phyloP scores from a whole-genome alignment of 305 asterid genomes.

The Plantago coronopus region DNA sequence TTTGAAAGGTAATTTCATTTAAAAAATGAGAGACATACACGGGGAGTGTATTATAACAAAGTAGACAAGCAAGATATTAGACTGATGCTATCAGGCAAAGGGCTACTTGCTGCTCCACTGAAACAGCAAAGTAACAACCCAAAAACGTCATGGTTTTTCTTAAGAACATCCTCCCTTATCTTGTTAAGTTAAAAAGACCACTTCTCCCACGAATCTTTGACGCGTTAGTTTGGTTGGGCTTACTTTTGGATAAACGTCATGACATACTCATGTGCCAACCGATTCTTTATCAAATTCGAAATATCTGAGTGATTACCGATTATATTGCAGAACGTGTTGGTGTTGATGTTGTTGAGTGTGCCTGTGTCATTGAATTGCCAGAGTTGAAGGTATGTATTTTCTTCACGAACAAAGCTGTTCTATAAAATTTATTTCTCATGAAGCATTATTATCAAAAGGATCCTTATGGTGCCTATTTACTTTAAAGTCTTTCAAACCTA shows the following conservation, averaged over 20 bases:
- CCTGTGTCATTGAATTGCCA: constrained; percentile 80
- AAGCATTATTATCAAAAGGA: background rate
- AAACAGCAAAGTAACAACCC: too few relatives aligned
- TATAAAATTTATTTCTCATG: background rate
- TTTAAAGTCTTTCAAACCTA: background rate
- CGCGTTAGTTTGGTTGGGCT: background rate
- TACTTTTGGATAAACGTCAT: background rate
- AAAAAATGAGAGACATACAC: too few relatives aligned
- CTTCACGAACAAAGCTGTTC: constrained; percentile 4
- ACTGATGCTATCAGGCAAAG: too few relatives aligned
- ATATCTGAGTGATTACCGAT: constrained; percentile 22
- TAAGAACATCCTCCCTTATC: too few relatives aligned
- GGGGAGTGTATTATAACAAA: too few relatives aligned
- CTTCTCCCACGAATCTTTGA: too few relatives aligned
- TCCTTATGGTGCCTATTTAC: too few relatives aligned
- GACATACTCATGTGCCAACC: background rate
- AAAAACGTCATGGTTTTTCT: too few relatives aligned
- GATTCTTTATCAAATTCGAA: background rate
- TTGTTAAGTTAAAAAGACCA: too few relatives aligned
- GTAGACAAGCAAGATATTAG: too few relatives aligned
- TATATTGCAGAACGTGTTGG: constrained; percentile 72
- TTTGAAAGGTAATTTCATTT: too few relatives aligned
- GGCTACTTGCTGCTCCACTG: too few relatives aligned
- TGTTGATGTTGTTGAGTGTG: constrained; percentile 79
- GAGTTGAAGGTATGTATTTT: constrained; percentile 64